Conservation (phyloP, 2,329 filamentous ascomycete genomes). For the Fusarium poae region DNA sequence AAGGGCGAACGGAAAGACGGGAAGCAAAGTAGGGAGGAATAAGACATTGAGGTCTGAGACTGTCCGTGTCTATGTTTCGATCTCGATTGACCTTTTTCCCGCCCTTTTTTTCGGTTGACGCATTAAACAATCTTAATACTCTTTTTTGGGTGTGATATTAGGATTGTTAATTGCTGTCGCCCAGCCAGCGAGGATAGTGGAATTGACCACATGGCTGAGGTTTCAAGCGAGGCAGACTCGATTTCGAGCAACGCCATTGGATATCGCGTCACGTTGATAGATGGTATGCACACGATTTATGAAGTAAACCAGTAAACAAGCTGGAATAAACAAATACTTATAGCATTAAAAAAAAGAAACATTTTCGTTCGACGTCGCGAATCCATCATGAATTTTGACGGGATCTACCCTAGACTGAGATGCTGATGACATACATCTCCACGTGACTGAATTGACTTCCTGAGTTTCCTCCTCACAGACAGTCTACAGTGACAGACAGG, state of each 20-base stretch:
- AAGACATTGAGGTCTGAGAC: conserved; percentile 21
- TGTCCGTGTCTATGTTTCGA: conserved; percentile 1
- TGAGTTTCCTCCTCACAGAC: conserved; percentile 5
- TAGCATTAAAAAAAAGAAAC: neutral
- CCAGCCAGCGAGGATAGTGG: conserved; percentile 26
- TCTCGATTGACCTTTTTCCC: neutral
- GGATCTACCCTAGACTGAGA: neutral
- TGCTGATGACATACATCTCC: neutral
- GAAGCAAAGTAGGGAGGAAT: conserved; percentile 25
- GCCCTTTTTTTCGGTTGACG: neutral
- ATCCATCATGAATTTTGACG: neutral
- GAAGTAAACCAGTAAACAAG: neutral
- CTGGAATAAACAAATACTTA: neutral
- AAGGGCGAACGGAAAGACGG: conserved; percentile 5
- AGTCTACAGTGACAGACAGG: neutral
- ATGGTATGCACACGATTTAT: neutral
- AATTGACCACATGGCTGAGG: conserved; percentile 16
- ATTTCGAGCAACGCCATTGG: conserved; percentile 1
- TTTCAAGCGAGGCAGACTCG: neutral
- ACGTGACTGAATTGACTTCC: neutral
- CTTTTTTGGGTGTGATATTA: neutral
- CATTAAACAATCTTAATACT: neutral
- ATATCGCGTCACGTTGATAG: neutral
- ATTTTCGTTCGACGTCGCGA: neutral
- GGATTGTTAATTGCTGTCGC: conserved; percentile 15